A percentile compares a stretch with the other conserved stretches of the same genome.
Evolutionary conservation across 495 filamentous ascomycete species (phyloP).

Genomic region (Saxispiralis lemnorum): DNA sequence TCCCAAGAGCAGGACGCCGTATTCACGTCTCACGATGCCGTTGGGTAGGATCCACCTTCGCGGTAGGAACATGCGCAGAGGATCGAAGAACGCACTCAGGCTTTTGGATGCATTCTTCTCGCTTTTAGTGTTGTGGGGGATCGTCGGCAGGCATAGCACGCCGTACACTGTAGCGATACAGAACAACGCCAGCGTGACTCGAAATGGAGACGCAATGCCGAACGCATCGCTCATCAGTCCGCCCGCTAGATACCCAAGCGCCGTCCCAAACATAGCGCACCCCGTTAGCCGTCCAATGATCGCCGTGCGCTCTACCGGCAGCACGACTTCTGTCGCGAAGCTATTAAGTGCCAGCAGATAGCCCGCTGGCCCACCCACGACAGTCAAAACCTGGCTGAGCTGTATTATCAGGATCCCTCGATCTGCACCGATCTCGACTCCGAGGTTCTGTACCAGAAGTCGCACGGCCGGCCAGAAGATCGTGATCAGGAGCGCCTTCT

Average conservation of each 20-base stretch:
- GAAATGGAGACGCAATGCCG: conserved; percentile 35
- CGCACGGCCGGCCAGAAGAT: conserved; percentile 35
- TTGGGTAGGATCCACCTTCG: conserved; percentile 27
- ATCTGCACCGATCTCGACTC: conserved; percentile 31
- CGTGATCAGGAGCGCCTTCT: conserved; percentile 32
- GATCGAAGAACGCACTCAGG: conserved; percentile 33
- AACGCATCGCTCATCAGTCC: conserved; percentile 35
- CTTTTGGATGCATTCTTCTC: conserved; percentile 11
- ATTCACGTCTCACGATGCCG: conserved; percentile 29
- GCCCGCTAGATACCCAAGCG: conserved; percentile 34
- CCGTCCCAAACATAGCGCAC: conserved; percentile 37
- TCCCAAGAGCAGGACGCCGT: conserved; percentile 35
- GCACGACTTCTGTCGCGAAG: conserved; percentile 33
- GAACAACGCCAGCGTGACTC: conserved; percentile 28
- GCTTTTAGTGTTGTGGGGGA: conserved; percentile 21
- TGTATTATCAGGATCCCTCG: conserved; percentile 39
- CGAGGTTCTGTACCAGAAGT: conserved; percentile 36
- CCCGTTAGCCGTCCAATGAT: conserved; percentile 38
- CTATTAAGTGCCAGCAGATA: conserved; percentile 40
- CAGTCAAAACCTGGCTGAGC: conserved; percentile 35
- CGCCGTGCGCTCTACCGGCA: conserved; percentile 31
- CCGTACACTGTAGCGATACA: conserved; percentile 16
- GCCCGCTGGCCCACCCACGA: conserved; percentile 38
- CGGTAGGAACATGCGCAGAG: conserved; percentile 33
- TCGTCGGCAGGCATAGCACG: conserved; percentile 21